phyloP scores from a whole-genome alignment of 106 monocot species.

The Apostasia shenzhenica region DNA sequence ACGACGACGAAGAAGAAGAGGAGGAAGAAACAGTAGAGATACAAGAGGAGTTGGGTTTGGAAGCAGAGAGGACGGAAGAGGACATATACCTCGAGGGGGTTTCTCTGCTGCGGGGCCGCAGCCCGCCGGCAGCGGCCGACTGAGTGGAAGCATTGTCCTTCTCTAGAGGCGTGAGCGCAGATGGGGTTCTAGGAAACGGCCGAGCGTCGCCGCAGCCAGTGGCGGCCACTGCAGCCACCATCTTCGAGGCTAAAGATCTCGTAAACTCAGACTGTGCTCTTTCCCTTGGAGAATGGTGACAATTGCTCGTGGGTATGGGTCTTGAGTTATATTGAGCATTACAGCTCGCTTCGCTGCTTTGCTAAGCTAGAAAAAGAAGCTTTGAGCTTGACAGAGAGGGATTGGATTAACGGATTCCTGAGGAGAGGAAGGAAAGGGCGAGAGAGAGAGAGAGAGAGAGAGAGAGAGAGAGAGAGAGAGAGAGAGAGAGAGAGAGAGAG shows the following conservation, averaged over 20 bases:
- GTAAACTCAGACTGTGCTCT: background rate
- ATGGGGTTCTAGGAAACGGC: background rate
- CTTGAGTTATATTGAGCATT: background rate
- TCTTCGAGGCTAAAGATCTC: background rate
- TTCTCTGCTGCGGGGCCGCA: conserved; percentile 22
- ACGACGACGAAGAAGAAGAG: conserved; percentile 20
- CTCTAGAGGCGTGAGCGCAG: conserved; percentile 46
- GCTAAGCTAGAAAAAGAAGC: conserved; percentile 1
- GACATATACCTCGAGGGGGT: conserved; percentile 39
- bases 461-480: background rate
- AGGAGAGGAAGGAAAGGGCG: background rate
- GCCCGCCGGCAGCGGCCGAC: background rate
- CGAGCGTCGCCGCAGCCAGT: background rate
- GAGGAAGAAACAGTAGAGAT: conserved; percentile 15
- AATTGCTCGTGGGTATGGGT: background rate
- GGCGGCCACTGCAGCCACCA: conserved; percentile 10
- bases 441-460: background rate
- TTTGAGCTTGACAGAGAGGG: background rate
- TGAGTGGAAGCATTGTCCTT: conserved; percentile 35
- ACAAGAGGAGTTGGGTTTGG: conserved; percentile 12
- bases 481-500: background rate
- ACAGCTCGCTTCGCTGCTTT: background rate
- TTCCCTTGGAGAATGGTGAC: background rate
- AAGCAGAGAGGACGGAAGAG: conserved; percentile 20
- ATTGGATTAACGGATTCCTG: background rate